phyloP scores from a whole-genome alignment of 345 rosid species.

The Murraya paniculata region DNA sequence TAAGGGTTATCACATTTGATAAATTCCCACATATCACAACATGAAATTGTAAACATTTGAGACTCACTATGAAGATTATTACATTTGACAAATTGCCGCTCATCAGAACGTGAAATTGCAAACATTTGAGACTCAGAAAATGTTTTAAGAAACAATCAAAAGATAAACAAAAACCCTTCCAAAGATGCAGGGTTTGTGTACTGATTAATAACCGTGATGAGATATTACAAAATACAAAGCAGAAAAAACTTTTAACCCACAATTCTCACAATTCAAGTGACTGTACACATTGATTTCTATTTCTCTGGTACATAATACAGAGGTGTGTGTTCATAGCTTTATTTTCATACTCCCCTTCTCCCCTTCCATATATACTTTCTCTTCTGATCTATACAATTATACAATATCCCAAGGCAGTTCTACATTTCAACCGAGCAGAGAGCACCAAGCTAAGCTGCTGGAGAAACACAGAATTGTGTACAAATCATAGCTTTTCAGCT shows the following conservation, averaged over 20 bases:
- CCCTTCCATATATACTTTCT: not conserved
- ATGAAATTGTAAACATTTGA: no score
- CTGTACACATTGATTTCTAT: not conserved
- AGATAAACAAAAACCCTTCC: not conserved
- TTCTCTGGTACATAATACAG: not conserved
- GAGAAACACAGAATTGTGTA: not conserved
- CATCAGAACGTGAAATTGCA: no score
- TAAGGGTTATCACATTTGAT: no score
- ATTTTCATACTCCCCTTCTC: not conserved
- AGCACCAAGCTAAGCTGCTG: not conserved
- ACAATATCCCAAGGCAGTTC: not conserved
- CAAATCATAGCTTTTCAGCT: not conserved
- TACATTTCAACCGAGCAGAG: not conserved
- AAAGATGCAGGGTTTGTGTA: not conserved
- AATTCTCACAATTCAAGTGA: not conserved
- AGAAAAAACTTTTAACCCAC: not conserved
- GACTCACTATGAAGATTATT: no score
- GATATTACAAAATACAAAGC: not conserved
- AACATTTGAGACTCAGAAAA: no score
- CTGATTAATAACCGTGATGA: not conserved
- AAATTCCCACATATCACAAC: no score
- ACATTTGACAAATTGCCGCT: no score
- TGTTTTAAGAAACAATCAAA: not conserved
- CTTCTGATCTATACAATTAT: not conserved
- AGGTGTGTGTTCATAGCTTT: slow-evolving; percentile 2